Evolutionary conservation across 164 flowering plant genomes (phyloP).

Genomic region (Buxus sempervirens): DNA sequence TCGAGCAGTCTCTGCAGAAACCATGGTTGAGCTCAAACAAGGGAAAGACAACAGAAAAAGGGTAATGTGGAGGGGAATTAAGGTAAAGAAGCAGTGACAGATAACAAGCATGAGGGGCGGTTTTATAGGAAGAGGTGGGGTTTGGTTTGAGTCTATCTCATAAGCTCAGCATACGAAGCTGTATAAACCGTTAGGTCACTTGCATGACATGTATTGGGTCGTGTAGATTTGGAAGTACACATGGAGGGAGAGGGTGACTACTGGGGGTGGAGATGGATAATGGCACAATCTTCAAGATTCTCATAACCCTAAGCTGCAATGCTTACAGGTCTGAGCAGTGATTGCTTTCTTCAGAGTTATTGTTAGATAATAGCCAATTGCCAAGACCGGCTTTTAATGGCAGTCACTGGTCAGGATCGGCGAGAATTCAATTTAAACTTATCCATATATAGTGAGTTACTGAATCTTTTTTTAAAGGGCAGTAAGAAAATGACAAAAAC

Average conservation of each 20-base stretch:
- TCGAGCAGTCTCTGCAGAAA: constrained; percentile 36
- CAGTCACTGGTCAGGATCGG: no score
- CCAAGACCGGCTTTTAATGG: constrained; percentile 9
- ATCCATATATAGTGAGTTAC: constrained; percentile 6
- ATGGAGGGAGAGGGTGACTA: constrained; percentile 10
- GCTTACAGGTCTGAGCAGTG: background rate
- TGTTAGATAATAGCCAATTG: constrained; percentile 10
- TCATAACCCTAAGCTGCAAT: constrained; percentile 16
- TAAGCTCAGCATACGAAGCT: constrained; percentile 1
- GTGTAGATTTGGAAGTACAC: constrained; percentile 14
- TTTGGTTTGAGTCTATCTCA: constrained; percentile 7
- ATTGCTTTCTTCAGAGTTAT: background rate
- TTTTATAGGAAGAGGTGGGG: constrained; percentile 4
- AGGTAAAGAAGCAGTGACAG: background rate
- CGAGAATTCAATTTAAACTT: constrained; percentile 14
- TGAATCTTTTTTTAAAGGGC: background rate
- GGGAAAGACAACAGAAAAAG: background rate
- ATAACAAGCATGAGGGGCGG: background rate
- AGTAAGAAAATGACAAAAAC: background rate
- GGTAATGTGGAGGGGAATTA: background rate
- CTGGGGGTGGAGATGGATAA: background rate
- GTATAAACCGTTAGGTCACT: constrained; percentile 18
- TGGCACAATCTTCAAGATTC: constrained; percentile 30
- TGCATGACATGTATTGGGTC: constrained; percentile 30
- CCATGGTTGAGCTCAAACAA: constrained; percentile 29